These are phyloP conservation scores for Hortaea werneckii DNA, from an alignment of 2,329 filamentous ascomycete species.

Conservation along the genomic window DNA sequence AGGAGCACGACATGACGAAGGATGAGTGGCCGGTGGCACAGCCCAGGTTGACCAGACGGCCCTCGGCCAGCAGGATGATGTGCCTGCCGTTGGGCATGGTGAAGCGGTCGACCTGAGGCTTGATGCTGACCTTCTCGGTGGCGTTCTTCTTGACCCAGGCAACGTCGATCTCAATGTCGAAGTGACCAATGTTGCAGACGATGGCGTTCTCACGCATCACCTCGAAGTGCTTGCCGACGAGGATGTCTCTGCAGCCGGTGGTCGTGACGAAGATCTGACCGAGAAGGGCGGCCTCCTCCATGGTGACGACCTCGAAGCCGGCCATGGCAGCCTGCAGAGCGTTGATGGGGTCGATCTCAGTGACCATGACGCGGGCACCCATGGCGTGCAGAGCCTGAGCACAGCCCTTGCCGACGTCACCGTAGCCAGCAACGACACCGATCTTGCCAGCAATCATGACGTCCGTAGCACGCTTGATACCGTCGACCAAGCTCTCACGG, in stretches of 20 bases:
- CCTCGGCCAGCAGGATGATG: constrained; percentile 97
- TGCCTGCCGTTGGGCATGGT: constrained; percentile 85
- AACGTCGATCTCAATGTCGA: constrained; percentile 99
- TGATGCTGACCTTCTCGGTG: constrained; percentile 92
- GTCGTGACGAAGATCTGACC: constrained; percentile 99
- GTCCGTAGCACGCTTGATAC: constrained; percentile 99
- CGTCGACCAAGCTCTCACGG: constrained; percentile 96
- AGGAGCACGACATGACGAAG: constrained; percentile 99
- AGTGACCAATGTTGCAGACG: constrained; percentile 99
- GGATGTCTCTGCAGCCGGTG: constrained; percentile 97
- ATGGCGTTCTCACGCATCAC: constrained; percentile 95
- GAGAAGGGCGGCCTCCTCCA: constrained; percentile 83
- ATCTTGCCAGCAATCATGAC: constrained; percentile 99
- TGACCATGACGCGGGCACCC: constrained; percentile 93
- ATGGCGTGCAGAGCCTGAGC: constrained; percentile 91
- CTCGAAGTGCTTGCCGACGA: constrained; percentile 86
- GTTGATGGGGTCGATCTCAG: constrained; percentile 98
- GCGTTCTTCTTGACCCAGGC: constrained; percentile 98
- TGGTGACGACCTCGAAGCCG: constrained; percentile 91
- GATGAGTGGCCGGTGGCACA: constrained; percentile 98
- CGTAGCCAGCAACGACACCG: constrained; percentile 92
- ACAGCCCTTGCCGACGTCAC: constrained; percentile 98
- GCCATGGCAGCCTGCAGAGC: constrained; percentile 97
- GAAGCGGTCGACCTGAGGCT: constrained; percentile 99
- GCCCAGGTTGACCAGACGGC: constrained; percentile 97